Conservation (phyloP, 306 rosid genomes). For the Begonia fuchsioides region DNA sequence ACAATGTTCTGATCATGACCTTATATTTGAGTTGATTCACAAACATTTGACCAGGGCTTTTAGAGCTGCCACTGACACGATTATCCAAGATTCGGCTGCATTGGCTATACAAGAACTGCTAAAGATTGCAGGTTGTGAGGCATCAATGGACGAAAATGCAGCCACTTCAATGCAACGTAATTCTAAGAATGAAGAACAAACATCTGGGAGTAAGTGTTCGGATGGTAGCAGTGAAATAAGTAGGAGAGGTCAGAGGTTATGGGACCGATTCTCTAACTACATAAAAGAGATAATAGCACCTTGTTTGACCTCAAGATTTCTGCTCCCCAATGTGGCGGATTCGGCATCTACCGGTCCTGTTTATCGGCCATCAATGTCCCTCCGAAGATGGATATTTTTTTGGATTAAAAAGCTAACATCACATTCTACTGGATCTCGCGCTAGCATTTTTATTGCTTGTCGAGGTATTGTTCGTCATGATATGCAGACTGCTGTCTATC, state of each 20-base stretch:
- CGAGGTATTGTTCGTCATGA: conserved; percentile 92
- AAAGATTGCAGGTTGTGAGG: conserved; percentile 90
- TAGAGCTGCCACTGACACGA: conserved; percentile 90
- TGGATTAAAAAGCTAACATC: conserved; percentile 75
- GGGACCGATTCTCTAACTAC: conserved; percentile 87
- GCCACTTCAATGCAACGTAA: conserved; percentile 29
- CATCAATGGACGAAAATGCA: conserved; percentile 73
- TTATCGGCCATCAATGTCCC: conserved; percentile 65
- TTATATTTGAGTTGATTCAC: conserved; percentile 86
- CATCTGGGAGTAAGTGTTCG: conserved; percentile 19
- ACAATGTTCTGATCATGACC: conserved; percentile 94
- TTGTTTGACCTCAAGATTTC: conserved; percentile 86
- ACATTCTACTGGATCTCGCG: conserved; percentile 89
- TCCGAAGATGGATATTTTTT: conserved; percentile 76
- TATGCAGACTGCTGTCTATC: conserved; percentile 77
- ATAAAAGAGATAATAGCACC: conserved; percentile 97
- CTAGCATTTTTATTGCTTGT: conserved; percentile 80
- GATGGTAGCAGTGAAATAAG: conserved; percentile 31
- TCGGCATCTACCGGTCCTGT: conserved; percentile 51
- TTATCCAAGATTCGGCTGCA: conserved; percentile 94
- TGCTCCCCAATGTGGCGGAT: conserved; percentile 63
- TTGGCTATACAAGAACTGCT: conserved; percentile 95
- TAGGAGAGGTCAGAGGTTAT: conserved; percentile 79
- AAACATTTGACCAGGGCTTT: conserved; percentile 90
- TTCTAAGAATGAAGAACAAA: conserved; percentile 20